These are phyloP conservation scores for Xylaria sp. DNA, from an alignment of 2,329 filamentous ascomycete genomes.

Conservation along the genomic window DNA sequence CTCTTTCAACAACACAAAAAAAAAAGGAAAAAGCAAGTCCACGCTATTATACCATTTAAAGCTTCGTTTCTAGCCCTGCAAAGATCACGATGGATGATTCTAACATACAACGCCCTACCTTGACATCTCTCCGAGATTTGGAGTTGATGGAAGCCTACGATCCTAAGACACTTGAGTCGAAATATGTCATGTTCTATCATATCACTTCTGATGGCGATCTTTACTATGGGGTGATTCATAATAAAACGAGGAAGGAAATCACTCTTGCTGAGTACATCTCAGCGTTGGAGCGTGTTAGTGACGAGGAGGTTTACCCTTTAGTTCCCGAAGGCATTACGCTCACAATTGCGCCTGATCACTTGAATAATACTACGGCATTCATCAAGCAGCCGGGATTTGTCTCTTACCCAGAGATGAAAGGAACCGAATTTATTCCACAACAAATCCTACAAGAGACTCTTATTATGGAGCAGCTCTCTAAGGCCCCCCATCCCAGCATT, in stretches of 20 bases:
- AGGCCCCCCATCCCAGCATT: slow-evolving; percentile 29
- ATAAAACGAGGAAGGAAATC: slow-evolving; percentile 20
- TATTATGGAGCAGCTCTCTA: slow-evolving; percentile 29
- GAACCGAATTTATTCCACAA: slow-evolving; percentile 22
- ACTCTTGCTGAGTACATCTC: slow-evolving; percentile 19
- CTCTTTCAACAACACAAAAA: slow-evolving; percentile 5
- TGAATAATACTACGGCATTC: slow-evolving; percentile 22
- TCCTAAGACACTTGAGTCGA: slow-evolving; percentile 10
- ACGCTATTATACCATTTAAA: slow-evolving; percentile 18
- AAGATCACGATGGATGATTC: slow-evolving; percentile 16
- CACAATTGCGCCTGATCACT: slow-evolving; percentile 26
- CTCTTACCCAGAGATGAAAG: slow-evolving; percentile 26
- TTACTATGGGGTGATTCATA: slow-evolving; percentile 21
- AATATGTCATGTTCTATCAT: slow-evolving; percentile 30
- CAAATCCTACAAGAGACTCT: slow-evolving; percentile 23
- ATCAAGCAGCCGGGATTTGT: slow-evolving; percentile 23
- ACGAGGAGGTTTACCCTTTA: slow-evolving; percentile 31
- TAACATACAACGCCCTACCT: slow-evolving; percentile 20
- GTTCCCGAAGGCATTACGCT: slow-evolving; percentile 8
- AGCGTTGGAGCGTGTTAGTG: slow-evolving; percentile 21
- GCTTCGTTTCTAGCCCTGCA: slow-evolving; percentile 13
- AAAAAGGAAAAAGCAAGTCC: slow-evolving; percentile 4
- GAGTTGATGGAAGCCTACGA: slow-evolving; percentile 24
- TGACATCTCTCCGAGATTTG: slow-evolving; percentile 30
- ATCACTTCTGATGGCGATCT: slow-evolving; percentile 25